Conservation (phyloP, 202 grass and related monocot species). For the Panicum virgatum region DNA sequence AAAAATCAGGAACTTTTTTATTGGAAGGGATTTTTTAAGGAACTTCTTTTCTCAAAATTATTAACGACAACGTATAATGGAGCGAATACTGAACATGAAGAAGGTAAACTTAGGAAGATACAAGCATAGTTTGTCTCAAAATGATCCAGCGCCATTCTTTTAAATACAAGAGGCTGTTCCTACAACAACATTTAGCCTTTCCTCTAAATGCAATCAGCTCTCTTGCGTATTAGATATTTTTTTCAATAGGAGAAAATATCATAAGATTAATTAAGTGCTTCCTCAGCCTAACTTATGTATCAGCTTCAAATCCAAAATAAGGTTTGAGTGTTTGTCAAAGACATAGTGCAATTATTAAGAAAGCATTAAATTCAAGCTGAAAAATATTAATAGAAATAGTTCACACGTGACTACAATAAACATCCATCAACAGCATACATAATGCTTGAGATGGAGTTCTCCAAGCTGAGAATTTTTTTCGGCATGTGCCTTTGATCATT, state of each 20-base stretch:
- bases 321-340: not conserved
- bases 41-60: not conserved
- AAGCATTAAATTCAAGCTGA: not conserved
- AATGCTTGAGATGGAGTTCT: conserved; percentile 5
- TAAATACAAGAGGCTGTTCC: not conserved
- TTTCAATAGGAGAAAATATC: not conserved
- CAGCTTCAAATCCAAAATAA: not conserved
- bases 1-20: no score
- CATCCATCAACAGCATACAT: not conserved
- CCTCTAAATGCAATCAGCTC: no score
- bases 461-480: not conserved
- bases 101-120: conserved; percentile 5
- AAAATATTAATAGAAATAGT: conserved; percentile 6
- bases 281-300: no score
- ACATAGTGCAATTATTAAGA: not conserved
- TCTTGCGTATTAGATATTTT: not conserved
- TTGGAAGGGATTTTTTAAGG: no score
- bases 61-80: not conserved
- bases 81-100: not conserved
- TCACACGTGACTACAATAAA: not conserved
- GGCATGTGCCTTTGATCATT: not conserved
- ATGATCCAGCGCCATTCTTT: not conserved
- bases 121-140: not conserved
- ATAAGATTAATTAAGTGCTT: conserved; percentile 9
- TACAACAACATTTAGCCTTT: not conserved